Conservation (phyloP, 495 filamentous ascomycete genomes). For the Jackrogersella minutella region DNA sequence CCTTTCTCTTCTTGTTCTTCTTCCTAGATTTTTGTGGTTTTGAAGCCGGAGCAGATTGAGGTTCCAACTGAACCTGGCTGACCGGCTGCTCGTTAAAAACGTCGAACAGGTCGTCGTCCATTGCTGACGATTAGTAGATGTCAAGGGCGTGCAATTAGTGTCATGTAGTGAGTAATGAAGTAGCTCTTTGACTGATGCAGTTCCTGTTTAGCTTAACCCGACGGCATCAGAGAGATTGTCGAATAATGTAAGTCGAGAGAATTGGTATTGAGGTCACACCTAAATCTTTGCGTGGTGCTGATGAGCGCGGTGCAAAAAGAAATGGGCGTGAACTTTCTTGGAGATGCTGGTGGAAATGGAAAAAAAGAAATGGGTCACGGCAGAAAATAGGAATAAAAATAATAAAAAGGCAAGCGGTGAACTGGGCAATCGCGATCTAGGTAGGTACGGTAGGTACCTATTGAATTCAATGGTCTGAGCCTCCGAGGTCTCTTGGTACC, state of each 20-base stretch:
- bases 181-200: too few species aligned
- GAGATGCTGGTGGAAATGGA: not conserved
- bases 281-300: not conserved
- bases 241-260: not conserved
- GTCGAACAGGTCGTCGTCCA: constrained; percentile 87
- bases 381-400: constrained; percentile 37
- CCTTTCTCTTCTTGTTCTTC: constrained; percentile 81
- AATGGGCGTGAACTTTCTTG: constrained; percentile 29
- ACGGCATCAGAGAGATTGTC: not conserved
- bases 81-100: constrained; percentile 71
- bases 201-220: not conserved
- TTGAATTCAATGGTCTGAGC: too few species aligned
- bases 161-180: too few species aligned
- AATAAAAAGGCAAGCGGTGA: constrained; percentile 1
- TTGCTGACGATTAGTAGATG: constrained; percentile 42
- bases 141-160: not conserved
- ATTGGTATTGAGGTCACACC: not conserved
- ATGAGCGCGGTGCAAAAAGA: not conserved
- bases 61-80: constrained; percentile 54
- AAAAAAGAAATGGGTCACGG: constrained; percentile 31
- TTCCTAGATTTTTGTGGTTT: constrained; percentile 53
- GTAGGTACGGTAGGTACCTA: not conserved
- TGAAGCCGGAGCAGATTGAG: constrained; percentile 45
- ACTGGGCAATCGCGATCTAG: not conserved
- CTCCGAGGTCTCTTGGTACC: too few species aligned